Base-by-base conservation (phyloP, 2,329 filamentous ascomycete genomes). In the Peltaster fructicola region DNA sequence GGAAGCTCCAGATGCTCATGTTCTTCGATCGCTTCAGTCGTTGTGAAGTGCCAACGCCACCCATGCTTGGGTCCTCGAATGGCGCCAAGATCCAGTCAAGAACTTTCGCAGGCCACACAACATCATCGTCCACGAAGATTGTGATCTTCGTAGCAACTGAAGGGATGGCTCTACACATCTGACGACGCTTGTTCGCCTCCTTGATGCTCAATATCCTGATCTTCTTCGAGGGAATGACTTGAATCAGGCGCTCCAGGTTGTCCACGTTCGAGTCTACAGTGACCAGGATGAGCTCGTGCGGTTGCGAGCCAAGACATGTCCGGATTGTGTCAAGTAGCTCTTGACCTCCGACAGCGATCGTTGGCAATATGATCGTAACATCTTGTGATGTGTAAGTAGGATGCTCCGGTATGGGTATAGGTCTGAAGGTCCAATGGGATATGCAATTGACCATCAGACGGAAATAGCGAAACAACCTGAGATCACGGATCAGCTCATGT, bases 111-210 rank as follows among this genome's bases (percentile, higher is more conserved):
- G 84, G 84, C 77, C 85, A 92, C 40, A 77, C 82, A 33, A 95
- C 85, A 50, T 95, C 85, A 52, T 95, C 85, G 47, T 95, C 85
- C 14, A 84, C 82, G 59, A 95, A 81, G 41, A 95, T 68, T 17
- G 80, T 92, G 45, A 95, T 82, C 25, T 65, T 57, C 0, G 85
- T 93, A 37, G 60, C 63, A 30, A 93, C 81, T 38, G 80, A 68
- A 11, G 84, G 82, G 23, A 95, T 78, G 3, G 82, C 85, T 46
- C 81, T 69, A 50, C 81, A 90, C 47, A 95, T 82, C 51, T 95
- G 85, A 11, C 85, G 70, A 27, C 85, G 76, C 60, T 95, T 95
- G 59, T 95, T 95, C 39, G 85, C 82, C 46, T 92, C 84, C 32
- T 67, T 63, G 15, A 82, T 78, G 35, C 68, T 73, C 36, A 85